Conservation (phyloP, 805 yeast species). For the Candida awuae region DNA sequence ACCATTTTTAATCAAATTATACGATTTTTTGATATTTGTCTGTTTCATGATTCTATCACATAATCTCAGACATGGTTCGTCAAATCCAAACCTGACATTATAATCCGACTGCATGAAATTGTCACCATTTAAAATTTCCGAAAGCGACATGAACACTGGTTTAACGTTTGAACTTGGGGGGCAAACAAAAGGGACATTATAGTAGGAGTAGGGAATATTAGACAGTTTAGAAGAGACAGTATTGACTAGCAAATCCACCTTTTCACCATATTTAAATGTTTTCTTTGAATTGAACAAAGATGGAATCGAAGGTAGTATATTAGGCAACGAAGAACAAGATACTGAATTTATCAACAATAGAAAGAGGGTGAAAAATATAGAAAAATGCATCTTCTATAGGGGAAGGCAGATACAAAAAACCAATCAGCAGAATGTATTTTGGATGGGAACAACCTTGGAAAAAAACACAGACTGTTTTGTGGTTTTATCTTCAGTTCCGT, state of each 20-base stretch:
- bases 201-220: conserved; percentile 68
- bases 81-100: conserved; percentile 53
- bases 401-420: too few species aligned
- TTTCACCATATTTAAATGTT: conserved; percentile 43
- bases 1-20: conserved; percentile 52
- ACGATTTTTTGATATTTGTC: conserved; percentile 46
- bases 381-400: too few species aligned
- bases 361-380: too few species aligned
- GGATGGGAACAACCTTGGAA: too few species aligned
- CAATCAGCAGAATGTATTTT: too few species aligned
- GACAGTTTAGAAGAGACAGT: conserved; percentile 73
- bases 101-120: conserved; percentile 71
- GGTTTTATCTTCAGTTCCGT: too few species aligned
- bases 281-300: conserved; percentile 27
- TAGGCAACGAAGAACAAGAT: neutral
- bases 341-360: neutral
- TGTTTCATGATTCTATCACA: conserved; percentile 60
- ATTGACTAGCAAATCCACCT: conserved; percentile 63
- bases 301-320: neutral
- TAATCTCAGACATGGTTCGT: conserved; percentile 53
- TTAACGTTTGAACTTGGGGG: conserved; percentile 49
- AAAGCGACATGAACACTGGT: conserved; percentile 60
- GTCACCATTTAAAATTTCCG: conserved; percentile 76
- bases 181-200: conserved; percentile 74
- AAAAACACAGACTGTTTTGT: too few species aligned